Base-by-base conservation (phyloP, 78 protist species). In the Acrasis kona region DNA sequence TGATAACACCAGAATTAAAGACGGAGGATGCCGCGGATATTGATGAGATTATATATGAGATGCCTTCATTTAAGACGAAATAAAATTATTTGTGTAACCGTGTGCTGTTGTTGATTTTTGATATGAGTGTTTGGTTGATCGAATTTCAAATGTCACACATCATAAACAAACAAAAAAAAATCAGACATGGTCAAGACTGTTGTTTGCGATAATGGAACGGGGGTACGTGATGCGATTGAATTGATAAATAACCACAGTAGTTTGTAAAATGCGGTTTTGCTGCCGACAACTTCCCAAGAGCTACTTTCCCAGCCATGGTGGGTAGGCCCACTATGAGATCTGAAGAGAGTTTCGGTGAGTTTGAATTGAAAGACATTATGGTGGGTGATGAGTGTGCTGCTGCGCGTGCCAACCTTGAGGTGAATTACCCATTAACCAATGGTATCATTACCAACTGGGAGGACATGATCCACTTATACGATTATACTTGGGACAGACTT, bases 201-300 rank as follows among this genome's bases (percentile, higher is more conserved):
- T 27, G 98, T 96, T n/a, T 85, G 90, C 78, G 98, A 94, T 83
- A 96, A 94, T 41, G 97, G 97, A 58, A 95, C 98, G 0, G 98
- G 98, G 40, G 91, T 89, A 57, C 27, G 78, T 38, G 1, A 31
- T 1, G 0, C 58, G 9, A 40, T 38, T n/a, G n/a, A n/a, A 50
- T n/a, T 50, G 19, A 50, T 50, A n/a, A n/a, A 50, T 41, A 10
- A 4, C 39, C 12, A n/a, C 0, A 1, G 27, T 39, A 89, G 84
- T 96, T 94, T 58, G 96, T 96, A 77, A 96, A 97, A 84, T 89
- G 95, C 84, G 99, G 99, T 30, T 97, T 80, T 39, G 99, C 98
- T 10, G 98, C 97, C 30, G 79, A 87, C 31, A 93, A 96, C 86
- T 96, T 96, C 91, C 99, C 99, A 32, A 12, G 82, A 30, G 84